Base-by-base conservation (phyloP, 495 filamentous ascomycete genomes). In the Mycothermus thermophilus region DNA sequence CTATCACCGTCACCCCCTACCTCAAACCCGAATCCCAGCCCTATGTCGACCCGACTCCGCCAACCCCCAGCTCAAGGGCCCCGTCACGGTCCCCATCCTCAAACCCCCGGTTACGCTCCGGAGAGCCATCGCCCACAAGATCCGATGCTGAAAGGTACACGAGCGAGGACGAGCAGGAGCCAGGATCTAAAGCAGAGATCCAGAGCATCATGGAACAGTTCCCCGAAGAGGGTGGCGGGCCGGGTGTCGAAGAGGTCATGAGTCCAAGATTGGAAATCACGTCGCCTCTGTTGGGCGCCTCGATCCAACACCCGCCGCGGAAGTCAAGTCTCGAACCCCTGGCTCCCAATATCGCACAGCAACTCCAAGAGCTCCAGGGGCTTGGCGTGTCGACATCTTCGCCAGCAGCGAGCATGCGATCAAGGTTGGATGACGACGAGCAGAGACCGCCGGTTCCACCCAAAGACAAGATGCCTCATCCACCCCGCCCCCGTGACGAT, bases 161-260 rank as follows among this genome's bases (percentile, higher is more conserved):
- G 32, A 75, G 69, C 34, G 65, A 70, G 40, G 67, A 71, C 40
- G 63, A 72, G 34, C 65, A 66, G 21, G 74, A 79, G 32, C 72
- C 69, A n/a, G 72, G 70, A 18, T 84, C 83, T 3, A 75, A 75
- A 34, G 75, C 78, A 1, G 90, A 95, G 52, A 95, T 97, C 32
- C 83, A 95, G 57, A 93, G 69, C 48, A 95, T 97, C 42, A 94
- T 97, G 79, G 86, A 86, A 41, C 79, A 78, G 47, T 84, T 84
- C 35, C 74, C 74, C 44, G 75, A 79, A 44, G 72, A 71, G 13
- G 70, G 71, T 2, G 72, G 73, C 32, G 79, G 73, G 8, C 75
- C 69, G 8, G 75, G 65, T 19, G 69, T 74, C 35, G 72, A 83
- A 8, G 80, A 84, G 54, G 80, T 86, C 41, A 82, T 85, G 77